phyloP scores from a whole-genome alignment of 2,329 filamentous ascomycete species.

The Nemania diffusa region DNA sequence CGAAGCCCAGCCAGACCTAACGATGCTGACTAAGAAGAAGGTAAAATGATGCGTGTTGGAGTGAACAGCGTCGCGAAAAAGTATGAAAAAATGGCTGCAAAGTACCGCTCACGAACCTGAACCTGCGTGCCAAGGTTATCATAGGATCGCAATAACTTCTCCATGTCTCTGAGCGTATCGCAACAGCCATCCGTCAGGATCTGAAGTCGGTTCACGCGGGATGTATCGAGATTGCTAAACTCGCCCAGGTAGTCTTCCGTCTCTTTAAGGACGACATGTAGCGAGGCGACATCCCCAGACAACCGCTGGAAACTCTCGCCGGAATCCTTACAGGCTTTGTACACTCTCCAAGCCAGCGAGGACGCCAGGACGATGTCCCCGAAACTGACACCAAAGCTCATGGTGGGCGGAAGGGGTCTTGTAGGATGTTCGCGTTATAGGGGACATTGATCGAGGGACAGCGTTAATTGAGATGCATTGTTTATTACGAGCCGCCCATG shows the following conservation, averaged over 20 bases:
- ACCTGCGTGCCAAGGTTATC: conserved; percentile 44
- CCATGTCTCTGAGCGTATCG: conserved; percentile 40
- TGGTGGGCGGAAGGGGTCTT: conserved; percentile 1
- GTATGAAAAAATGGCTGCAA: not conserved
- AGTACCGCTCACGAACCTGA: conserved; percentile 19
- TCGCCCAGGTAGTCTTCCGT: conserved; percentile 42
- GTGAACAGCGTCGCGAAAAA: too few species aligned
- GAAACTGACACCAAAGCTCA: conserved; percentile 39
- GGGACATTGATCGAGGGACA: not conserved
- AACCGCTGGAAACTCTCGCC: conserved; percentile 44
- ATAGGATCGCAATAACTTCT: conserved; percentile 41
- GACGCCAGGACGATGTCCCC: conserved; percentile 39
- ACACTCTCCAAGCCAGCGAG: conserved; percentile 42
- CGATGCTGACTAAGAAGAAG: not conserved
- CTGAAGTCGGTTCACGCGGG: conserved; percentile 35
- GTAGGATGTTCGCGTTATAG: not conserved
- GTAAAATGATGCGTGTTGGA: not conserved
- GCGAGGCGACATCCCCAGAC: conserved; percentile 42
- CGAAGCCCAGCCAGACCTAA: too few species aligned
- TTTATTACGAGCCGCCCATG: not conserved
- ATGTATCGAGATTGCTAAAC: conserved; percentile 36
- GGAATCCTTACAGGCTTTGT: conserved; percentile 47
- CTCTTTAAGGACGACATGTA: conserved; percentile 45
- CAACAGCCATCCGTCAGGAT: conserved; percentile 39
- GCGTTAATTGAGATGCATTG: not conserved